Base-by-base conservation (phyloP, 1,284 basidiomycete genomes). In the Ceratobasidium sp. region DNA sequence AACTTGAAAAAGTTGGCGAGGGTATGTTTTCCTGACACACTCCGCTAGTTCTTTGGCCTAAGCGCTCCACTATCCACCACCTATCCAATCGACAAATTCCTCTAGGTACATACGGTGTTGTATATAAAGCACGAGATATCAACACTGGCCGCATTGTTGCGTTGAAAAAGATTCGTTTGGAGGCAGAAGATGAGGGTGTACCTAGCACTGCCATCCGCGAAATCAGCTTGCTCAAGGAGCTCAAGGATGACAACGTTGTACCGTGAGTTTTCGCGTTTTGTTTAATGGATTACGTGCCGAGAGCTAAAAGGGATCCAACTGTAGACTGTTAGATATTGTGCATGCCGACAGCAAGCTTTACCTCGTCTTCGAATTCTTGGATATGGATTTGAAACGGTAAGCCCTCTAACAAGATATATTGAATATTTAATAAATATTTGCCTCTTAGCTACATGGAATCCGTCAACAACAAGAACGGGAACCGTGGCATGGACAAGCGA, bases 151-250 rank as follows among this genome's bases (percentile, higher is more conserved):
- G 91, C 85, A 91, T 95, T 82, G 97, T 96, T 70, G 96, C 96
- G 66, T 88, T 97, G 83, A 99, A 99, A 90, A 99, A 99, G 89
- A 99, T 99, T 83, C 91, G 97, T 77, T 91, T 99, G 50, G 98
- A 99, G 85, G 96, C 96, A 23, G 97, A 99, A 86, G 98, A 98
- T 82, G 96, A 99, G 84, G 97, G 97, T 28, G 97, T 99, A 23
- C 97, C 97, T 5, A 96, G 94, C 82, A 99, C 98, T 17, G 97
- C 97, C 77, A 98, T 99, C 84, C 91, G 97, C 74, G 97, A 99
- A 87, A 99, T 99, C 85, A 96, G 95, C 85, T 87, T 99, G 79
- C 88, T 99, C 83, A 99, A 99, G 86, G 97, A 99, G 85, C 91
- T 99, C 81, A 95, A 95, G 83, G 94, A 98, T 83, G 95, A 96